Evolutionary conservation across 768 basidiomycete species (phyloP).

Genomic region (Mycena belliarum): DNA sequence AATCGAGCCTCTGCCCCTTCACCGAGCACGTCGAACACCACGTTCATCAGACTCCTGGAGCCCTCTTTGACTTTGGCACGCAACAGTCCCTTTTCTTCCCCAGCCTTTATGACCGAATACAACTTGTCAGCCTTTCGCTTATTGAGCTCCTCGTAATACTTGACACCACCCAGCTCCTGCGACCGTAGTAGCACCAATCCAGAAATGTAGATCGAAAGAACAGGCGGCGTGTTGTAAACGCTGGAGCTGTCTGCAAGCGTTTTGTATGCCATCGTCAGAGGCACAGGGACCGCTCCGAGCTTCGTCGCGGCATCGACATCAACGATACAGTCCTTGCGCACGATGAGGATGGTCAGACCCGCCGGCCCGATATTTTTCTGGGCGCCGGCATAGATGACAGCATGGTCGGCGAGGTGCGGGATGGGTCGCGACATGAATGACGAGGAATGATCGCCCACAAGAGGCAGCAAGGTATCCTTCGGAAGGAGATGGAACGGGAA

Average conservation of each 20-base stretch:
- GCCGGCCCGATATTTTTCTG: conserved; percentile 98
- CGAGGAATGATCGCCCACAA: conserved; percentile 94
- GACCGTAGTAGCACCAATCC: conserved; percentile 81
- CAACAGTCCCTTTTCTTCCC: conserved; percentile 70
- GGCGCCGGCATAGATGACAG: conserved; percentile 93
- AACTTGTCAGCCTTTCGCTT: conserved; percentile 73
- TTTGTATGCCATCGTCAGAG: conserved; percentile 81
- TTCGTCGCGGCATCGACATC: conserved; percentile 79
- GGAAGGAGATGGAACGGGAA: conserved; percentile 85
- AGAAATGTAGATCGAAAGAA: conserved; percentile 87
- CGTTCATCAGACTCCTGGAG: conserved; percentile 93
- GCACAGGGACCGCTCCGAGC: conserved; percentile 75
- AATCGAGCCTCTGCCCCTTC: conserved; percentile 77
- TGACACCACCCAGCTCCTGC: conserved; percentile 62
- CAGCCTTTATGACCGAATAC: conserved; percentile 71
- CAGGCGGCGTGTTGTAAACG: conserved; percentile 92
- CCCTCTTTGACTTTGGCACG: conserved; percentile 70
- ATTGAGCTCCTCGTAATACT: conserved; percentile 67
- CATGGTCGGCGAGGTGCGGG: conserved; percentile 83
- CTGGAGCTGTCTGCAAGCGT: conserved; percentile 72
- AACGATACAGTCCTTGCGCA: conserved; percentile 92
- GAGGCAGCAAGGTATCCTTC: conserved; percentile 59
- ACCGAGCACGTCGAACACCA: conserved; percentile 78
- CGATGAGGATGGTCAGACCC: conserved; percentile 90
- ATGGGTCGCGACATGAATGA: conserved; percentile 97